Conservation (phyloP, 2,329 filamentous ascomycete genomes). For the Fusarium pseudoanthophilum region DNA sequence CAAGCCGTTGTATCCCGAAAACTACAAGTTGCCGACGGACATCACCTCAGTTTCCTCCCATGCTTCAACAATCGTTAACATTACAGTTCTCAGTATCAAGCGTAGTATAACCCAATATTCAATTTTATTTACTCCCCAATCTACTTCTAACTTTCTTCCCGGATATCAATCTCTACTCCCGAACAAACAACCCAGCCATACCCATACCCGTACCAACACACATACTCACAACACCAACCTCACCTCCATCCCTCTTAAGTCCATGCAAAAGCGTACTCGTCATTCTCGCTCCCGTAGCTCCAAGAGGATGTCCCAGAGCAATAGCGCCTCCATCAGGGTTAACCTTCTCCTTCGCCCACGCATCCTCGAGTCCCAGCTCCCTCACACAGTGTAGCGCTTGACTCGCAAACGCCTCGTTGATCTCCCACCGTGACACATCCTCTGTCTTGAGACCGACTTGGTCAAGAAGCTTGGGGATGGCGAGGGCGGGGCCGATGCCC, state of each 20-base stretch:
- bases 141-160: background rate
- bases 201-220: conserved; percentile 74
- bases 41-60: background rate
- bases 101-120: background rate
- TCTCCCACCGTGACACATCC: conserved; percentile 89
- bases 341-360: conserved; percentile 73
- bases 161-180: conserved; percentile 28
- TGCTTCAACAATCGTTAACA: background rate
- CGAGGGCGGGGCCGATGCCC: conserved; percentile 88
- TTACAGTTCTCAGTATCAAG: background rate
- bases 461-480: conserved; percentile 83
- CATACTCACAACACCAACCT: conserved; percentile 91
- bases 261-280: conserved; percentile 75
- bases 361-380: conserved; percentile 72
- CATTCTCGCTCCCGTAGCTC: conserved; percentile 87
- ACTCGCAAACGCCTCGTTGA: conserved; percentile 84
- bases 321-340: conserved; percentile 96
- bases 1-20: fast-evolving
- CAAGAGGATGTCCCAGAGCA: conserved; percentile 90
- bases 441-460: conserved; percentile 72
- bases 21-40: background rate
- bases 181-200: conserved; percentile 42
- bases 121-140: background rate
- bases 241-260: conserved; percentile 73
- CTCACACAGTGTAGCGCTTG: conserved; percentile 77